These are phyloP conservation scores for Penicillium waksmanii DNA, from an alignment of 495 filamentous ascomycete species.

Conservation along the genomic window DNA sequence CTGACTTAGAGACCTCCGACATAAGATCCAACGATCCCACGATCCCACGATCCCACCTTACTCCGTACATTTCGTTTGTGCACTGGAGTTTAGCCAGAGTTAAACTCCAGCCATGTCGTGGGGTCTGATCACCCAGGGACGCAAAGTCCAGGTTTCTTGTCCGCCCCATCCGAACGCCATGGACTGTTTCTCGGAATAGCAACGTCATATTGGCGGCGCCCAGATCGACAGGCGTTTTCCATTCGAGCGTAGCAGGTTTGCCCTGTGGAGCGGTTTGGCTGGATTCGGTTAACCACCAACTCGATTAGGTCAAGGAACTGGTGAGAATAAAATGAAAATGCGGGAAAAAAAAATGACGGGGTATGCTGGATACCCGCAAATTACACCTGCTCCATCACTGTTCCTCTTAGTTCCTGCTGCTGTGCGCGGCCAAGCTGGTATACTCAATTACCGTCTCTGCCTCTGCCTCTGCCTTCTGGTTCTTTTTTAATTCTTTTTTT, in stretches of 20 bases:
- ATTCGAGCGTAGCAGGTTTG: constrained; percentile 1
- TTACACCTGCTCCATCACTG: constrained; percentile 5
- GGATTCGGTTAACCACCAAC: not conserved
- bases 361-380: constrained; percentile 15
- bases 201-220: constrained; percentile 3
- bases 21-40: too few species aligned
- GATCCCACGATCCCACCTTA: too few species aligned
- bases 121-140: not conserved
- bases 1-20: too few species aligned
- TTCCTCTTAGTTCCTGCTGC: not conserved
- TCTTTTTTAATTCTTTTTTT: constrained; percentile 14
- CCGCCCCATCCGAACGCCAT: constrained; percentile 1
- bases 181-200: not conserved
- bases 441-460: constrained; percentile 14
- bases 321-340: not conserved
- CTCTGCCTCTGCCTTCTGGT: too few species aligned
- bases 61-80: too few species aligned
- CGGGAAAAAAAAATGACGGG: constrained; percentile 5
- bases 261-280: constrained; percentile 8
- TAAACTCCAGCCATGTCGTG: constrained; percentile 4
- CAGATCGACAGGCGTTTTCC: constrained; percentile 21
- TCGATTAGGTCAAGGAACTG: not conserved
- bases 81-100: not conserved
- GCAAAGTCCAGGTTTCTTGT: not conserved
- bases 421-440: constrained; percentile 10